A percentile compares a stretch with the other conserved stretches of the same genome.
Conservation (phyloP, 345 rosid species). For the Rhizophora apiculata region DNA sequence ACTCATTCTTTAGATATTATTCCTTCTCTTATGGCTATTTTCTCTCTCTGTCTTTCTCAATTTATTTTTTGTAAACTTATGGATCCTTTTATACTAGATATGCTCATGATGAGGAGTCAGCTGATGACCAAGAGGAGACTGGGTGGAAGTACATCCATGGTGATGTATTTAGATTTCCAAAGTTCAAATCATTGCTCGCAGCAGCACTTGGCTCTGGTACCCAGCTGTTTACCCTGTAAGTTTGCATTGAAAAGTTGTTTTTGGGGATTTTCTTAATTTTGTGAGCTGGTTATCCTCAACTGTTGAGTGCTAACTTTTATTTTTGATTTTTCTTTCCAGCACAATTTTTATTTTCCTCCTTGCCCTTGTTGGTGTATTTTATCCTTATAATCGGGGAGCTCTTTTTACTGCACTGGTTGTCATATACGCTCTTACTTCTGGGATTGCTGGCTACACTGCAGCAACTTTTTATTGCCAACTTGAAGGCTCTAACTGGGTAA, state of each 20-base stretch:
- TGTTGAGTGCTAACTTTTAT: slow-evolving; percentile 4
- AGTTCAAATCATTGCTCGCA: slow-evolving; percentile 63
- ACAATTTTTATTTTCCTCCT: slow-evolving; percentile 77
- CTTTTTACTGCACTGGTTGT: slow-evolving; percentile 84
- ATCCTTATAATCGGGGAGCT: slow-evolving; percentile 93
- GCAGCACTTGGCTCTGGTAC: slow-evolving; percentile 79
- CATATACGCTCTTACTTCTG: slow-evolving; percentile 84
- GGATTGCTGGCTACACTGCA: slow-evolving; percentile 80
- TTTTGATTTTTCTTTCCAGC: slow-evolving; percentile 30
- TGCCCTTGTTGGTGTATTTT: slow-evolving; percentile 84
- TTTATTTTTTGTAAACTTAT: neutral
- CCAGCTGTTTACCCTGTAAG: slow-evolving; percentile 81
- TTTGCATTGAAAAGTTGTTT: neutral
- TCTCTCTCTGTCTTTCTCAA: neutral
- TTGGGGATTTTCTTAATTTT: neutral
- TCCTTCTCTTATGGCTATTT: neutral
- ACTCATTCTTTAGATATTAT: neutral
- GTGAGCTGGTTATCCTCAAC: neutral
- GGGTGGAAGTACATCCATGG: slow-evolving; percentile 93
- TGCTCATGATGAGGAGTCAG: slow-evolving; percentile 86
- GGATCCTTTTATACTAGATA: slow-evolving; percentile 35
- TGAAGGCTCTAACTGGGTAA: slow-evolving; percentile 88
- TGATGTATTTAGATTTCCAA: slow-evolving; percentile 80
- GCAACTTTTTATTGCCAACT: slow-evolving; percentile 88
- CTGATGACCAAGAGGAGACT: slow-evolving; percentile 81